Evolutionary conservation across 352 stramenopile species (phyloP).

Genomic region (Phytophthora foliorum): DNA sequence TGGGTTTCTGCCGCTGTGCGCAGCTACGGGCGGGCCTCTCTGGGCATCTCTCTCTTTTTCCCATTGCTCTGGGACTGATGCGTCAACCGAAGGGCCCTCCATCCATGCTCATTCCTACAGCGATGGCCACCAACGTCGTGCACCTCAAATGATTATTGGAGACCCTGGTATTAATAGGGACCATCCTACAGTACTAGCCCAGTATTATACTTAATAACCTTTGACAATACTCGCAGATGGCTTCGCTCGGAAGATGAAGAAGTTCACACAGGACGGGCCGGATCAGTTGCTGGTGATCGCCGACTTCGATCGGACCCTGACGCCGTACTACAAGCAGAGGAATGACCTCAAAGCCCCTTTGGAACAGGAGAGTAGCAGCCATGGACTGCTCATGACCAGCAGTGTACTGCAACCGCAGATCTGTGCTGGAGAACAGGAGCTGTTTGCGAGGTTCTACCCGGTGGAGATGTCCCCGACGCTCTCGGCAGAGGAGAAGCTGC

Average conservation of each 20-base stretch:
- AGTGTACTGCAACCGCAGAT: conserved; percentile 35
- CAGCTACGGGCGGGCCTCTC: conserved; percentile 12
- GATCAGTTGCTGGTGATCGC: conserved; percentile 75
- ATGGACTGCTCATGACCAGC: conserved; percentile 46
- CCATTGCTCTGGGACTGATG: conserved; percentile 19
- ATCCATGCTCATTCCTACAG: conserved; percentile 30
- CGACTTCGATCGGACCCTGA: conserved; percentile 84
- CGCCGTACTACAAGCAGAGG: conserved; percentile 51
- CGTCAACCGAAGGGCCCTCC: neutral
- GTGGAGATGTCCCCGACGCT: conserved; percentile 73
- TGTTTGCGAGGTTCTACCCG: conserved; percentile 76
- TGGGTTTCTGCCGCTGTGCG: conserved; percentile 18
- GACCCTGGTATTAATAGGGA: conserved; percentile 49
- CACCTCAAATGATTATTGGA: conserved; percentile 39
- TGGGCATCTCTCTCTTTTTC: conserved; percentile 8
- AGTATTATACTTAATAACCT: neutral
- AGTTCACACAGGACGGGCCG: conserved; percentile 71
- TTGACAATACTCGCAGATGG: conserved; percentile 42
- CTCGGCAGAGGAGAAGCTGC: conserved; percentile 67
- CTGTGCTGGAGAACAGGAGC: conserved; percentile 41
- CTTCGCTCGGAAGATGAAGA: conserved; percentile 79
- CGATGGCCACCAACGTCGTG: conserved; percentile 23
- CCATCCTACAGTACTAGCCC: neutral
- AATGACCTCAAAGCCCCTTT: conserved; percentile 15
- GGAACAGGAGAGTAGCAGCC: conserved; percentile 40